These are phyloP conservation scores for Termitomyces sp. DNA, from an alignment of 768 basidiomycete genomes.

Conservation along the genomic window DNA sequence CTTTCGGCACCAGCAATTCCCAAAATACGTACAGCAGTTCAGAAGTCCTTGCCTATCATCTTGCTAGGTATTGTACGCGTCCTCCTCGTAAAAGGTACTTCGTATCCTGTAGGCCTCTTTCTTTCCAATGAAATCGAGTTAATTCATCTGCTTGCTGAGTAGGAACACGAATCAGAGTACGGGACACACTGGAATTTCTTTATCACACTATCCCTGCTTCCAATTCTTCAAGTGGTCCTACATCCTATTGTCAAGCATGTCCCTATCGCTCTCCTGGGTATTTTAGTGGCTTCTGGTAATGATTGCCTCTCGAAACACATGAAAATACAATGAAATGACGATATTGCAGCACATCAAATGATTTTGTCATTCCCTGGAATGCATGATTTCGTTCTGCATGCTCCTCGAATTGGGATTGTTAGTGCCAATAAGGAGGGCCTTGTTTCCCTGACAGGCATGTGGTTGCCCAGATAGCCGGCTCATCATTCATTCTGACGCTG, in stretches of 20 bases:
- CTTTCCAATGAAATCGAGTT: neutral
- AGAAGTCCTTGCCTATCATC: conserved; percentile 64
- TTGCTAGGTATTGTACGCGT: conserved; percentile 74
- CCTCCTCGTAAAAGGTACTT: conserved; percentile 83
- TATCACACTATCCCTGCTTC: conserved; percentile 82
- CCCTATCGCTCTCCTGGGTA: conserved; percentile 58
- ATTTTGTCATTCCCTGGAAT: conserved; percentile 51
- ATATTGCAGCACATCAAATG: conserved; percentile 61
- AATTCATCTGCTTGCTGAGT: neutral
- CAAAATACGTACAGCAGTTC: conserved; percentile 46
- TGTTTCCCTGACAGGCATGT: conserved; percentile 65
- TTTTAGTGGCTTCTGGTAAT: conserved; percentile 54
- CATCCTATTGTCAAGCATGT: conserved; percentile 58
- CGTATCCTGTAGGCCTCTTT: conserved; percentile 70
- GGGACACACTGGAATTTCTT: conserved; percentile 99
- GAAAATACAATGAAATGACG: neutral
- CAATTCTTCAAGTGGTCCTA: conserved; percentile 62
- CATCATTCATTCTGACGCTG: neutral
- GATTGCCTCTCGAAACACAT: neutral
- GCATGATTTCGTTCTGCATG: conserved; percentile 58
- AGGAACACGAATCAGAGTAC: conserved; percentile 96
- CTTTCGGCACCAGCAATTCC: conserved; percentile 41
- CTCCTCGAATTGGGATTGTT: conserved; percentile 58
- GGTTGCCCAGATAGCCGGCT: neutral
- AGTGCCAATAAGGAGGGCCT: conserved; percentile 92